Evolutionary conservation across 306 rosid genomes (phyloP).

Genomic region (Cucurbita pepo): DNA sequence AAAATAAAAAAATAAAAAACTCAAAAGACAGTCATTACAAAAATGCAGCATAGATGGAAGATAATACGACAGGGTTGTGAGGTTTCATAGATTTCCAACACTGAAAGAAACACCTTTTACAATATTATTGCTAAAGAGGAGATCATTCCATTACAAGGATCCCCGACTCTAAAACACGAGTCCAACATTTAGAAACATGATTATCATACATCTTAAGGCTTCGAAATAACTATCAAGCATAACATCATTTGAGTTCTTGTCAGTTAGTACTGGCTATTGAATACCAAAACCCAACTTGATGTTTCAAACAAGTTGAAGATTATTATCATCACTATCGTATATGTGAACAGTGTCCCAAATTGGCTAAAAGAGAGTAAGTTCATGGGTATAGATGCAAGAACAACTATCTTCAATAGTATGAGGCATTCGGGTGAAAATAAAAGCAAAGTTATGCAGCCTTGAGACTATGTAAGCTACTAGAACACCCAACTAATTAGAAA

Average conservation of each 20-base stretch:
- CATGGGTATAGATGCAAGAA: neutral
- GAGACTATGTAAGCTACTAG: neutral
- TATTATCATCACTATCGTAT: neutral
- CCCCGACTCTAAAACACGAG: neutral
- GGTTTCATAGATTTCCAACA: too few species aligned
- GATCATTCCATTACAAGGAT: neutral
- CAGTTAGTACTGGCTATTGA: neutral
- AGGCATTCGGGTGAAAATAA: neutral
- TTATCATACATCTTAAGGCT: neutral
- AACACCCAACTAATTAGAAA: neutral
- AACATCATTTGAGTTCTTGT: neutral
- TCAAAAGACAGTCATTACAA: neutral
- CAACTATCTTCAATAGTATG: neutral
- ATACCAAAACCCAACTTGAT: neutral
- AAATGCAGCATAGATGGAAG: neutral
- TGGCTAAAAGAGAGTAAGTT: neutral
- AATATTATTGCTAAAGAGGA: neutral
- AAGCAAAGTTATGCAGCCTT: neutral
- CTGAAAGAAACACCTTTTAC: neutral
- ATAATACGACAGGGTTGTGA: neutral
- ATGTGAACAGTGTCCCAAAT: neutral
- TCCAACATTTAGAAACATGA: neutral
- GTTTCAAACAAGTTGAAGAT: neutral
- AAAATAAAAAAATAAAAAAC: neutral
- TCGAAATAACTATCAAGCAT: neutral